A percentile compares a stretch with the other conserved stretches of the same genome.
phyloP scores from a whole-genome alignment of 1,284 basidiomycete genomes.

The Marasmius oreades region DNA sequence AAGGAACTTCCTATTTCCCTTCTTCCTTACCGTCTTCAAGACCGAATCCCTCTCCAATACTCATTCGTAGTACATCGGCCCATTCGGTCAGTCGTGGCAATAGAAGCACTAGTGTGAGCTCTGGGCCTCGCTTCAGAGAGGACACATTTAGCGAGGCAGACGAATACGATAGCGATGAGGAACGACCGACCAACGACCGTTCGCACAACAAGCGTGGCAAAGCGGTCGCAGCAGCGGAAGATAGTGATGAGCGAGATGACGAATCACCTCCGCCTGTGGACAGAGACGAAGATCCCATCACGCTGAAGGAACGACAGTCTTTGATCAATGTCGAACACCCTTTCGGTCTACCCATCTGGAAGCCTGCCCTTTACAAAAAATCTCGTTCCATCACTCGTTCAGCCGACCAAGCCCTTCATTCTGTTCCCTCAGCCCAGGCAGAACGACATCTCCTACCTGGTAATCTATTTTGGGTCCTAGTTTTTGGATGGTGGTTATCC shows the following conservation, averaged over 20 bases:
- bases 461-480: conserved; percentile 87
- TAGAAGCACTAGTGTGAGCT: conserved; percentile 60
- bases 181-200: conserved; percentile 7
- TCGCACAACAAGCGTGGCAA: conserved; percentile 13
- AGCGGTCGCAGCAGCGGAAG: conserved; percentile 19
- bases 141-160: conserved; percentile 49
- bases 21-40: not conserved
- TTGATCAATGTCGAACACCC: conserved; percentile 99
- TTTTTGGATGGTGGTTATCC: conserved; percentile 93
- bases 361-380: conserved; percentile 98
- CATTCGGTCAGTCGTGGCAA: conserved; percentile 43
- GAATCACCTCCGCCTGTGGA: conserved; percentile 23
- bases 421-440: conserved; percentile 87
- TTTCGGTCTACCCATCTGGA: conserved; percentile 99
- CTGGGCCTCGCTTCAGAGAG: conserved; percentile 42
- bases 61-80: conserved; percentile 45
- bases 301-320: conserved; percentile 94
- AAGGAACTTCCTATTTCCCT: conserved; percentile 62
- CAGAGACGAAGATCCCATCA: conserved; percentile 78
- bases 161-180: conserved; percentile 22
- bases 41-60: conserved; percentile 33
- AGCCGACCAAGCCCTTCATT: conserved; percentile 93
- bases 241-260: conserved; percentile 25
- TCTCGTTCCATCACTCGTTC: conserved; percentile 94
- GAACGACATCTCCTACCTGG: conserved; percentile 89